Evolutionary conservation across 2,329 filamentous ascomycete species (phyloP).

Genomic region (Helminthosporium solani): DNA sequence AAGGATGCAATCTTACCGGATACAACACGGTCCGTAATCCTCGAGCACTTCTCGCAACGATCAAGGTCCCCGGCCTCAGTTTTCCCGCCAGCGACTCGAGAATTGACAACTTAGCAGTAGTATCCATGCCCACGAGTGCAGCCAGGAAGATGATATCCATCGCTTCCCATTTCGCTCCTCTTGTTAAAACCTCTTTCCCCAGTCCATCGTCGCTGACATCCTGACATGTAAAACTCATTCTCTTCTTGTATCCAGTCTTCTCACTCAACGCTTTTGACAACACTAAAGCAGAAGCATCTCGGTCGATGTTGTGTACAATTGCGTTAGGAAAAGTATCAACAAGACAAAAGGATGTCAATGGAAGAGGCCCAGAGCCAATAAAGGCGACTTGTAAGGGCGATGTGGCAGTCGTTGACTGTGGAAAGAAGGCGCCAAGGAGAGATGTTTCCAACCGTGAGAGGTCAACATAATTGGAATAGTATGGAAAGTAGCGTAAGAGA

Average conservation of each 20-base stretch:
- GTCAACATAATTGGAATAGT: slow-evolving; percentile 53
- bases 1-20: slow-evolving; percentile 39
- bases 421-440: slow-evolving; percentile 42
- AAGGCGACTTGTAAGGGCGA: slow-evolving; percentile 46
- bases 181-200: background rate
- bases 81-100: slow-evolving; percentile 39
- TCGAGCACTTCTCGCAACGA: slow-evolving; percentile 51
- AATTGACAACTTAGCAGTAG: slow-evolving; percentile 46
- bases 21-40: slow-evolving; percentile 51
- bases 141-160: slow-evolving; percentile 54
- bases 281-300: slow-evolving; percentile 38
- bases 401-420: slow-evolving; percentile 2
- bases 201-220: slow-evolving; percentile 25
- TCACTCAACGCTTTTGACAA: slow-evolving; percentile 33
- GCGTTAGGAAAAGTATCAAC: slow-evolving; percentile 35
- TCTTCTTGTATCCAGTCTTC: slow-evolving; percentile 21
- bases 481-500: slow-evolving; percentile 48
- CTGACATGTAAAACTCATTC: slow-evolving; percentile 44
- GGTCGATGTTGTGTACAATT: slow-evolving; percentile 47
- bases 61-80: slow-evolving; percentile 47
- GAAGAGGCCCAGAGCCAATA: slow-evolving; percentile 54
- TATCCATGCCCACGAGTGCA: slow-evolving; percentile 50
- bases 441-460: slow-evolving; percentile 51
- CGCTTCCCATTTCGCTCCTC: slow-evolving; percentile 23
- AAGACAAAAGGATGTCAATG: slow-evolving; percentile 51